These are phyloP conservation scores for Adansonia madagascariensis DNA, from an alignment of 441 rosid species.

Conservation along the genomic window DNA sequence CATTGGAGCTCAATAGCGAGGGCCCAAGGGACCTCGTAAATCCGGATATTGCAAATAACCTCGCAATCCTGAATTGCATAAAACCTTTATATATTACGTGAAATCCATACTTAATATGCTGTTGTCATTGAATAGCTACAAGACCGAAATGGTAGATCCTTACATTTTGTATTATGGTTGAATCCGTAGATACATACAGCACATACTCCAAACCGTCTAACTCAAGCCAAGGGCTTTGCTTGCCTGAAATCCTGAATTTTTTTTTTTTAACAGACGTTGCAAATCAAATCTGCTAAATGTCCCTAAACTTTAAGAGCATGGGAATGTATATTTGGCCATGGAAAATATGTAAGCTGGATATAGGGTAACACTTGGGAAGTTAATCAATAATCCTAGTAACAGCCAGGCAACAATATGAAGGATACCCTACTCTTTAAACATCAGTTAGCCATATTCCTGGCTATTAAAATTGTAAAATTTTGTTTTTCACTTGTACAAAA, in stretches of 20 bases:
- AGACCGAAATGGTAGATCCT: too few species aligned
- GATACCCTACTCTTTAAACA: constrained; percentile 22
- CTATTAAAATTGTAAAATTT: constrained; percentile 29
- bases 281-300: not conserved
- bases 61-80: too few species aligned
- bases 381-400: not conserved
- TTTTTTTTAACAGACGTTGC: too few species aligned
- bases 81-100: too few species aligned
- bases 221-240: not conserved
- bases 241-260: not conserved
- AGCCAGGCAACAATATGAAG: not conserved
- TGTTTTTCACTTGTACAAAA: constrained; percentile 27
- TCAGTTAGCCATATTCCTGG: constrained; percentile 27
- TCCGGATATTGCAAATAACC: too few species aligned
- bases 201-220: not conserved
- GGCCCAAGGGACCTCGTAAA: not conserved
- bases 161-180: too few species aligned
- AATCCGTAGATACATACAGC: not conserved
- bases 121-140: too few species aligned
- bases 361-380: not conserved
- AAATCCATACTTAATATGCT: too few species aligned
- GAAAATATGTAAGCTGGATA: not conserved
- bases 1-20: not conserved
- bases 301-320: not conserved
- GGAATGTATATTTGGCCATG: not conserved